Conservation (phyloP, 805 yeast genomes). For the Lipomyces yamanashiensis region DNA sequence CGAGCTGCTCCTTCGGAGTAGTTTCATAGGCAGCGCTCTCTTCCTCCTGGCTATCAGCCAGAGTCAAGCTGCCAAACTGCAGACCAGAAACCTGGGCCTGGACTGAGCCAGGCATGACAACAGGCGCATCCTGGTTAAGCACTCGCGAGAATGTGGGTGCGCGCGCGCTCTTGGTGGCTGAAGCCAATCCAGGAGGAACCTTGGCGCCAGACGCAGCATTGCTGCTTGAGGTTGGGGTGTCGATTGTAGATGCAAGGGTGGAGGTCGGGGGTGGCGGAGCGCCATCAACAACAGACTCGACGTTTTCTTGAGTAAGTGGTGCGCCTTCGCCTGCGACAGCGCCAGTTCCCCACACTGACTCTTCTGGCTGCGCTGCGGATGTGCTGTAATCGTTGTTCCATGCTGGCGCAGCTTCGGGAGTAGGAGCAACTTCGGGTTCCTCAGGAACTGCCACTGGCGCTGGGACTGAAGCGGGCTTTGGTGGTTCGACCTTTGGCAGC, state of each 20-base stretch:
- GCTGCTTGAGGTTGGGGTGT: slow-evolving; percentile 13
- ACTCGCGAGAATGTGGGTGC: slow-evolving; percentile 44
- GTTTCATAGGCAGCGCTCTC: slow-evolving; percentile 16
- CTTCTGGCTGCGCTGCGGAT: slow-evolving; percentile 4
- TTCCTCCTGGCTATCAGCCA: slow-evolving; percentile 38
- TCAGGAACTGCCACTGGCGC: slow-evolving; percentile 25
- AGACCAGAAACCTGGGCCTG: slow-evolving; percentile 58
- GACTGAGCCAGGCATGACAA: slow-evolving; percentile 59
- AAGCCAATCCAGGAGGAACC: slow-evolving; percentile 36
- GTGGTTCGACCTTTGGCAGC: slow-evolving; percentile 22
- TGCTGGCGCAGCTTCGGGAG: slow-evolving; percentile 15
- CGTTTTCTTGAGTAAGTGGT: slow-evolving; percentile 37
- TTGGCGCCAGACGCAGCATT: slow-evolving; percentile 31
- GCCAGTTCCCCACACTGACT: slow-evolving; percentile 18
- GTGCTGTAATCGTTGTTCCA: slow-evolving; percentile 3
- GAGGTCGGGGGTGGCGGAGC: slow-evolving; percentile 38
- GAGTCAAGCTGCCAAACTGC: slow-evolving; percentile 64
- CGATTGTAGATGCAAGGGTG: slow-evolving; percentile 39
- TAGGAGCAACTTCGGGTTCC: slow-evolving; percentile 24
- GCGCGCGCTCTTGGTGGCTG: slow-evolving; percentile 24
- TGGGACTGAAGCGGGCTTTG: slow-evolving; percentile 29
- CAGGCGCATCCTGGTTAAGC: slow-evolving; percentile 52
- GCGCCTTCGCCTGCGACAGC: slow-evolving; percentile 12
- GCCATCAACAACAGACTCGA: slow-evolving; percentile 36
- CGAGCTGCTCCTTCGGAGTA: slow-evolving; percentile 15